phyloP scores from a whole-genome alignment of 2,329 filamentous ascomycete species.

The Chrysoporthe cubensis region DNA sequence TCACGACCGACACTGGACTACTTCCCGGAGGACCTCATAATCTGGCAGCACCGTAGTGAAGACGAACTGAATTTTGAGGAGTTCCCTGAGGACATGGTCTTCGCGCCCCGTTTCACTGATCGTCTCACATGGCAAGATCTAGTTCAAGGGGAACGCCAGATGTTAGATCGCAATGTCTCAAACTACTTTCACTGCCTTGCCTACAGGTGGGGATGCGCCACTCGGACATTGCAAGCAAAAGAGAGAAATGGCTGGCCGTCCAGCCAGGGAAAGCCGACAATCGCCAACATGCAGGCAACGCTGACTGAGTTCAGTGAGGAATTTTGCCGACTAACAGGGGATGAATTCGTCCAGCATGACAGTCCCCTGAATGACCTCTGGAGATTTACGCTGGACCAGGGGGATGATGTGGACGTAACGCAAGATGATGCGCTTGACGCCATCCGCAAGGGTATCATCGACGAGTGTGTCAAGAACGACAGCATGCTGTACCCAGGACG shows the following conservation, averaged over 20 bases:
- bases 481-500: conserved; percentile 47
- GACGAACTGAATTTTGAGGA: background rate
- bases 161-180: conserved; percentile 3
- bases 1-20: conserved; percentile 34
- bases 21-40: conserved; percentile 40
- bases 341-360: background rate
- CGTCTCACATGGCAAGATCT: conserved; percentile 20
- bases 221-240: conserved; percentile 10
- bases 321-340: background rate
- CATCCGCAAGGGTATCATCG: conserved; percentile 46
- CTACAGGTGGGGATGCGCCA: conserved; percentile 23
- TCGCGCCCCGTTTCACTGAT: conserved; percentile 22
- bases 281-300: conserved; percentile 1
- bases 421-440: conserved; percentile 33
- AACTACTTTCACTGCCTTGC: conserved; percentile 24
- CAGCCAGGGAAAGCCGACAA: background rate
- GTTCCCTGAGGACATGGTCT: conserved; percentile 13
- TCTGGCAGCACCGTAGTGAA: conserved; percentile 29
- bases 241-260: background rate
- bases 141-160: background rate
- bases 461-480: conserved; percentile 48
- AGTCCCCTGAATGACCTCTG: background rate
- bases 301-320: background rate
- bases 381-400: conserved; percentile 27
- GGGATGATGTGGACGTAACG: conserved; percentile 27